These are phyloP conservation scores for Cenchrus americanus DNA, from an alignment of 176 grass and related monocot species.

Conservation along the genomic window DNA sequence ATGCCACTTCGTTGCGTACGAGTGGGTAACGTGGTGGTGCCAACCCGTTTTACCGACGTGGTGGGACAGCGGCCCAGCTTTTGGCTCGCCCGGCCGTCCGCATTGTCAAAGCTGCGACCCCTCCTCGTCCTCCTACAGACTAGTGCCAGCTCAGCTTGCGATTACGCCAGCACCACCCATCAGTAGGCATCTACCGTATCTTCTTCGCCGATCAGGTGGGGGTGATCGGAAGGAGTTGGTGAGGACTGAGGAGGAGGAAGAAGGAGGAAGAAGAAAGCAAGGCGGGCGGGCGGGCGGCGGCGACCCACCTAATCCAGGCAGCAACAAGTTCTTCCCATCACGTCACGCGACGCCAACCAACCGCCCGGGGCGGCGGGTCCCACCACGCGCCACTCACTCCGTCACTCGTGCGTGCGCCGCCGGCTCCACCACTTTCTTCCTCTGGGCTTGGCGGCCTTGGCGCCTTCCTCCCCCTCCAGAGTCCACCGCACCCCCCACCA, in stretches of 20 bases:
- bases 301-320: slow-evolving; percentile 4
- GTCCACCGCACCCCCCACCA: neutral
- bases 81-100: too few species aligned
- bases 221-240: slow-evolving; percentile 30
- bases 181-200: too few species aligned
- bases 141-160: too few species aligned
- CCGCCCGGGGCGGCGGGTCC: neutral
- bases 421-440: neutral
- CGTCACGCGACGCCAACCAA: slow-evolving; percentile 22
- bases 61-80: too few species aligned
- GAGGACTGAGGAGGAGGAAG: too few species aligned
- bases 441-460: neutral
- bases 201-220: neutral
- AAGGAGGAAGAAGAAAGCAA: neutral
- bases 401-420: neutral
- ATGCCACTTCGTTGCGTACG: too few species aligned
- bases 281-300: too few species aligned
- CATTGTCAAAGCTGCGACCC: too few species aligned
- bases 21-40: too few species aligned
- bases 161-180: too few species aligned
- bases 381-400: slow-evolving; percentile 2
- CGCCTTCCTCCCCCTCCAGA: slow-evolving; percentile 23
- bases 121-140: too few species aligned
- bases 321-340: neutral
- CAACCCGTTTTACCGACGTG: too few species aligned